Conservation (phyloP, 495 filamentous ascomycete species). For the Hypomontagnella monticulosa region DNA sequence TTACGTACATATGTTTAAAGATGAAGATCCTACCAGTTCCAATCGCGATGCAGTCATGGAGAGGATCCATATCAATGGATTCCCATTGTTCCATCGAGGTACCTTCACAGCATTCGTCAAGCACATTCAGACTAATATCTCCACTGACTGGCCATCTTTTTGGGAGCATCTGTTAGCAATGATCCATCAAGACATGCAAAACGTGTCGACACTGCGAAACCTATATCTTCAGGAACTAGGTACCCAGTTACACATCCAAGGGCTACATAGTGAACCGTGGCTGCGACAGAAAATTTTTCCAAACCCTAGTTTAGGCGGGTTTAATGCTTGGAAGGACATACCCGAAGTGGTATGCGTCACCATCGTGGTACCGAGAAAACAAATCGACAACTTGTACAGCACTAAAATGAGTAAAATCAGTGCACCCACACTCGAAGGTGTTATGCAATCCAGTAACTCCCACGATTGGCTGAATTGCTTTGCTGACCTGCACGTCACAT, state of each 20-base stretch:
- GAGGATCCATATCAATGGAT: background rate
- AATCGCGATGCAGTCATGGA: background rate
- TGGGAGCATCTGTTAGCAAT: constrained; percentile 15
- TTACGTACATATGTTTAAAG: constrained; percentile 20
- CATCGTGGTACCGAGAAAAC: constrained; percentile 45
- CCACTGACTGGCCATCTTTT: constrained; percentile 31
- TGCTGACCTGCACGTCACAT: constrained; percentile 46
- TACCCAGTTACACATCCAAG: constrained; percentile 43
- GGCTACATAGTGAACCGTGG: constrained; percentile 37
- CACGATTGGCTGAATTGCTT: constrained; percentile 40
- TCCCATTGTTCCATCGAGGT: constrained; percentile 50
- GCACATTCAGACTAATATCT: constrained; percentile 22
- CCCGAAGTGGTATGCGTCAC: constrained; percentile 52
- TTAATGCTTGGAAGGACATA: constrained; percentile 44
- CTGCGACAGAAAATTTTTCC: constrained; percentile 19
- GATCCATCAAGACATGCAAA: constrained; percentile 20
- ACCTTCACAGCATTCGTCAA: constrained; percentile 51
- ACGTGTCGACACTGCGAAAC: background rate
- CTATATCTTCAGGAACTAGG: constrained; percentile 37
- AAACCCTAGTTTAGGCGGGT: constrained; percentile 22
- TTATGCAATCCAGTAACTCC: constrained; percentile 28
- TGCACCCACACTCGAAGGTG: constrained; percentile 40
- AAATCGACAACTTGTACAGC: constrained; percentile 34
- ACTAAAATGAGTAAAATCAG: constrained; percentile 21
- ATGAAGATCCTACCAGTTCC: constrained; percentile 4